Base-by-base conservation (phyloP, 768 basidiomycete species). In the Rickenella mellea region DNA sequence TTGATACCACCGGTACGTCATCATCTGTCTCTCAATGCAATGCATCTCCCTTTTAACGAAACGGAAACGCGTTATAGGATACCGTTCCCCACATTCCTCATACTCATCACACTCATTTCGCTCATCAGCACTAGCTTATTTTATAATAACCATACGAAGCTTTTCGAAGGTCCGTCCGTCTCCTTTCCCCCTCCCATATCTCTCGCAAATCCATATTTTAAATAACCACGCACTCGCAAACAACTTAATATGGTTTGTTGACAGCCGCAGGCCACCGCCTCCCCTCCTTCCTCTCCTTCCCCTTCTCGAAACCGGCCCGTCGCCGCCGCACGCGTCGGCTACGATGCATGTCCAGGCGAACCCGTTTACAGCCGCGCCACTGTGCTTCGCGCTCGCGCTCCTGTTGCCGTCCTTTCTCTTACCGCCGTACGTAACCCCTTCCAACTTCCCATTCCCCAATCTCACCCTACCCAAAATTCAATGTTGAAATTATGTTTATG, bases 281-380 rank as follows among this genome's bases (percentile, higher is more conserved):
- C 39, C 59, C 21, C 27, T 14, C 27, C 39, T 10, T 40, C 39
- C 26, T 40, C 31, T 28, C 43, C 21, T n/a, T n/a, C n/a, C n/a
- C n/a, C n/a, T n/a, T n/a, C n/a, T n/a, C n/a, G n/a, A n/a, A n/a
- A n/a, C n/a, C n/a, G n/a, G n/a, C n/a, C n/a, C n/a, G n/a, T n/a
- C 28, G 27, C 44, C 14, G 38, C 48, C 32, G 37, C 50, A 11
- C n/a, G n/a, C n/a, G n/a, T n/a, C n/a, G n/a, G n/a, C n/a, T n/a
- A n/a, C n/a, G n/a, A n/a, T n/a, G n/a, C n/a, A n/a, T n/a, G 56
- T 78, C 12, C 54, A 87, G 5, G 71, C 75, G 10, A 94, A 92
- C 50, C 89, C 89, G 0, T 94, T 83, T 63, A 69, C 74, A 12
- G 55, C 78, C 4, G 74, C 77, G 3, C 83, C 88, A 0, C 57